Evolutionary conservation across 495 filamentous ascomycete species (phyloP).

Genomic region (Hypoxylon fragiforme): DNA sequence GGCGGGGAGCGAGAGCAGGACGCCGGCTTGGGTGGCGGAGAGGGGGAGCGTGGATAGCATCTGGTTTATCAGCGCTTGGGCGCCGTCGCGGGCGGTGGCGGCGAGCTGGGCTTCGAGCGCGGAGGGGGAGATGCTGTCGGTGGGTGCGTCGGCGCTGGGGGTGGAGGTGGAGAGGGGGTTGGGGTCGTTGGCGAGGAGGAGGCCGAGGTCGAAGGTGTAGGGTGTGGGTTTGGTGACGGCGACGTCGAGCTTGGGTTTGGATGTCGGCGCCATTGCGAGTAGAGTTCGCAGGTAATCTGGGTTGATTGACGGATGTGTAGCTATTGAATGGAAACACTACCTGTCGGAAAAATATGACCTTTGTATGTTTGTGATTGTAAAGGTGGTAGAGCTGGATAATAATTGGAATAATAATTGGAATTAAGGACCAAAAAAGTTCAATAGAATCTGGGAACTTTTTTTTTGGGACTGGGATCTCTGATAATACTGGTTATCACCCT

Average conservation of each 20-base stretch:
- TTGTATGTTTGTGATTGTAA: no score
- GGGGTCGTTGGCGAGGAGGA: conserved; percentile 78
- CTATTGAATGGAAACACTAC: no score
- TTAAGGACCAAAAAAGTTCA: conserved; percentile 19
- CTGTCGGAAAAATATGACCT: no score
- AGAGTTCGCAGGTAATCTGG: no score
- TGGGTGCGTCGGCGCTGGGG: conserved; percentile 35
- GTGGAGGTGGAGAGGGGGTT: conserved; percentile 67
- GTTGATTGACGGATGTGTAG: no score
- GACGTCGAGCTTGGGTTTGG: conserved; percentile 53
- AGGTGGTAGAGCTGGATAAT: no score
- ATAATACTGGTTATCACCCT: conserved; percentile 1
- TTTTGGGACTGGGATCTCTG: no score
- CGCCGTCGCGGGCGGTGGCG: conserved; percentile 76
- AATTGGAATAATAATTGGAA: background rate
- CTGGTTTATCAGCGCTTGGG: conserved; percentile 84
- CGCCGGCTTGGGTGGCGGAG: conserved; percentile 62
- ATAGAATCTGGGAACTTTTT: conserved; percentile 30
- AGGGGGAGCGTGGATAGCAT: conserved; percentile 86
- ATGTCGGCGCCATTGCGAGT: conserved; percentile 42
- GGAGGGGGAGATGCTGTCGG: conserved; percentile 37
- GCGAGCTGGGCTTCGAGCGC: conserved; percentile 61
- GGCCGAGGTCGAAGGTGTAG: conserved; percentile 89
- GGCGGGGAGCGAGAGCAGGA: conserved; percentile 74
- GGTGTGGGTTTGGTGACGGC: conserved; percentile 80